phyloP scores from a whole-genome alignment of 2,329 filamentous ascomycete genomes.

The Mycosphaerella sp. region DNA sequence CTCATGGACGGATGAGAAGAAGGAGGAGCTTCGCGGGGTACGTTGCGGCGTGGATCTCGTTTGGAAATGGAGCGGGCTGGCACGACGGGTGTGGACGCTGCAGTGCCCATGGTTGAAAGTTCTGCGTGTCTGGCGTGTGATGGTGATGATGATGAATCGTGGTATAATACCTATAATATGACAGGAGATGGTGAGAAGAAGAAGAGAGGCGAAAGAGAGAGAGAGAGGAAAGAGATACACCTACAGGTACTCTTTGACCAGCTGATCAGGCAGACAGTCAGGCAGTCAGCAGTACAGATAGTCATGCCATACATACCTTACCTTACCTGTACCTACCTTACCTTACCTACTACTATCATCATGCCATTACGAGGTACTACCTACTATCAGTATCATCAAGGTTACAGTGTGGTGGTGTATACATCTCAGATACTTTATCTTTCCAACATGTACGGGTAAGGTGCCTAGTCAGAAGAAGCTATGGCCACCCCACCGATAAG shows the following conservation, averaged over 20 bases:
- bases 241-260: no score
- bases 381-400: no score
- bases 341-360: no score
- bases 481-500: neutral
- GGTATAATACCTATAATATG: no score
- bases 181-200: neutral
- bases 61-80: slow-evolving; percentile 12
- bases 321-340: no score
- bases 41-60: slow-evolving; percentile 13
- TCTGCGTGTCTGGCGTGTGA: neutral
- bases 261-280: neutral
- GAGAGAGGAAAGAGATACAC: no score
- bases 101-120: slow-evolving; percentile 21
- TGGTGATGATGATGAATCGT: neutral
- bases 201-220: neutral
- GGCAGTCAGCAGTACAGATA: neutral
- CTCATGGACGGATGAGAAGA: slow-evolving; percentile 8
- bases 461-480: neutral
- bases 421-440: no score
- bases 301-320: no score
- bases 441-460: no score
- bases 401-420: no score
- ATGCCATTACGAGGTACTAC: no score
- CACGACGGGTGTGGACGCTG: slow-evolving; percentile 20
- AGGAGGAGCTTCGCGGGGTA: slow-evolving; percentile 5